Conservation (phyloP, 2,329 filamentous ascomycete species). For the Cadophora sp. region DNA sequence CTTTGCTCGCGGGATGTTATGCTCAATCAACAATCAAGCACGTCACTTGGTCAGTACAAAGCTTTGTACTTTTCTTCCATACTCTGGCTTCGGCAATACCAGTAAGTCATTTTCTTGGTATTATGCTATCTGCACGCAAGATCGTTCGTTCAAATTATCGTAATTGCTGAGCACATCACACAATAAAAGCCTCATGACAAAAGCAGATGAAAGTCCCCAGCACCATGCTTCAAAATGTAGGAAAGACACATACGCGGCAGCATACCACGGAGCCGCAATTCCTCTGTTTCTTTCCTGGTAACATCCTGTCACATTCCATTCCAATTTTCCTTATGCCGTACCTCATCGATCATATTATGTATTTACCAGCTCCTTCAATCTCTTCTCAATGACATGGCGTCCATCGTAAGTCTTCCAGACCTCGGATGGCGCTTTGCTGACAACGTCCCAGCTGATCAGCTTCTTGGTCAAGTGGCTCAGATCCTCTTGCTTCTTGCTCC, state of each 20-base stretch:
- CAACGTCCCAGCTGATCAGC: conserved; percentile 83
- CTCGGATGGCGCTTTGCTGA: conserved; percentile 82
- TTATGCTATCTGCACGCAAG: conserved; percentile 11
- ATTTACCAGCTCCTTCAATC: conserved; percentile 71
- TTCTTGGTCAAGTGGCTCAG: conserved; percentile 81
- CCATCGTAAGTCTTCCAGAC: conserved; percentile 83
- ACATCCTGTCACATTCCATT: background rate
- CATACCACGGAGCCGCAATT: background rate
- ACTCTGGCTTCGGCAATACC: background rate
- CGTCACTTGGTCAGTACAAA: background rate
- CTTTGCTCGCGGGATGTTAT: background rate
- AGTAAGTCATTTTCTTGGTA: background rate
- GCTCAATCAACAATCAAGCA: background rate
- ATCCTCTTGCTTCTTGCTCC: conserved; percentile 87
- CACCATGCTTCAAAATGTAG: conserved; percentile 12
- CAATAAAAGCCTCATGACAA: background rate
- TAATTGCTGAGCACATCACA: background rate
- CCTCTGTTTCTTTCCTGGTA: conserved; percentile 2
- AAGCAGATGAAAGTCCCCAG: conserved; percentile 13
- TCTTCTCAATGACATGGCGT: conserved; percentile 76
- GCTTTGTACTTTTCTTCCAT: background rate
- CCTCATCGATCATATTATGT: background rate
- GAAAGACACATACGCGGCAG: background rate
- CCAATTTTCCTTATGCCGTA: background rate
- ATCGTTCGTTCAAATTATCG: conserved; percentile 13